These are phyloP conservation scores for Colletotrichum sp. DNA, from an alignment of 2,329 filamentous ascomycete genomes.

Conservation along the genomic window DNA sequence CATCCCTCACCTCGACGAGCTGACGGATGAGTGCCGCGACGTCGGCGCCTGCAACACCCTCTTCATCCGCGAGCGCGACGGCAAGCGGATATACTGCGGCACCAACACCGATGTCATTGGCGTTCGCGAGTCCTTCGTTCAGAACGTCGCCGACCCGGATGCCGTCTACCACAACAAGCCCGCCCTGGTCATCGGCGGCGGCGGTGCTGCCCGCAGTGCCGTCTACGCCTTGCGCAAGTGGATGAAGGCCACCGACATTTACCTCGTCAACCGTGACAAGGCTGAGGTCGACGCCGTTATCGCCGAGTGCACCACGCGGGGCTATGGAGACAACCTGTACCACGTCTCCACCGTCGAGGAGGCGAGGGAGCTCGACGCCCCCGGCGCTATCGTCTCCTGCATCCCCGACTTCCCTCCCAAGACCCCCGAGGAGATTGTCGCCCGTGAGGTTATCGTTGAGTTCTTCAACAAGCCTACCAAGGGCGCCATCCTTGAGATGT, in stretches of 20 bases:
- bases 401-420: constrained; percentile 78
- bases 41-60: constrained; percentile 84
- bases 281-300: constrained; percentile 72
- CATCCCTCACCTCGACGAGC: constrained; percentile 72
- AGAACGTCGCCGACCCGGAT: constrained; percentile 54
- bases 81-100: constrained; percentile 64
- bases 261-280: constrained; percentile 77
- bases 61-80: constrained; percentile 61
- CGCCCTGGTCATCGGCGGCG: constrained; percentile 77
- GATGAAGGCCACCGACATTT: constrained; percentile 71
- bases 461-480: constrained; percentile 56
- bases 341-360: constrained; percentile 68
- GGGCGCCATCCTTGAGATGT: constrained; percentile 81
- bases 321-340: constrained; percentile 64
- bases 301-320: constrained; percentile 62
- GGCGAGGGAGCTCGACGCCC: constrained; percentile 60
- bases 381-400: constrained; percentile 74
- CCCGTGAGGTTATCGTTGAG: constrained; percentile 59
- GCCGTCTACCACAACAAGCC: constrained; percentile 61
- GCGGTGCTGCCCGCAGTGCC: constrained; percentile 78
- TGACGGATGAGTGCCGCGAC: constrained; percentile 74
- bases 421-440: constrained; percentile 64
- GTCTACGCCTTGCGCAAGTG: constrained; percentile 76
- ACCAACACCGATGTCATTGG: constrained; percentile 85
- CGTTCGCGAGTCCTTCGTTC: constrained; percentile 73